Conservation (phyloP, 2,329 filamentous ascomycete species). For the Hypoxylon sp. region DNA sequence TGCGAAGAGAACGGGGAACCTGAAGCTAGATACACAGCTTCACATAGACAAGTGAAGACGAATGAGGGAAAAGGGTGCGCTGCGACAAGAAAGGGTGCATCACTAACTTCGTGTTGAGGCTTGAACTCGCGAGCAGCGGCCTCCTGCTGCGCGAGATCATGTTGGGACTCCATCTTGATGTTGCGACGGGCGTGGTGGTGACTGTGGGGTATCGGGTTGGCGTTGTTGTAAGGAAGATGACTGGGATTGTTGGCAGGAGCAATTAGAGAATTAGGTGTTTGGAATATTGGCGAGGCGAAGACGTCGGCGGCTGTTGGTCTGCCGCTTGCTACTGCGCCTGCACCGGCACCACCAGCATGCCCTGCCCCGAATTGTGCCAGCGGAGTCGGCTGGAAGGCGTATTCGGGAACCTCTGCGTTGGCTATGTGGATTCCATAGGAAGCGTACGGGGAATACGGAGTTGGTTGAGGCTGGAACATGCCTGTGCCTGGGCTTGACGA, state of each 20-base stretch:
- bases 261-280: conserved; percentile 41
- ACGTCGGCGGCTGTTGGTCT: conserved; percentile 45
- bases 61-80: not conserved
- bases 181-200: conserved; percentile 43
- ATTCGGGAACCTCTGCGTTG: conserved; percentile 50
- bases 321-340: conserved; percentile 39
- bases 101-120: conserved; percentile 68
- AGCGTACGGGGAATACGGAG: conserved; percentile 61
- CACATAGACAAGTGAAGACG: conserved; percentile 12
- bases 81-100: conserved; percentile 3
- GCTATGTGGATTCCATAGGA: conserved; percentile 59
- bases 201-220: conserved; percentile 40
- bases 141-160: conserved; percentile 71
- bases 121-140: conserved; percentile 72
- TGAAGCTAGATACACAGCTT: conserved; percentile 29
- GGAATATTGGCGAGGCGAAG: conserved; percentile 49
- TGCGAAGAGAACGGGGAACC: conserved; percentile 25
- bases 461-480: conserved; percentile 71
- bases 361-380: conserved; percentile 50
- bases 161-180: conserved; percentile 58
- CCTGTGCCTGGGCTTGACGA: conserved; percentile 51
- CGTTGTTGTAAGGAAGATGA: conserved; percentile 45
- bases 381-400: conserved; percentile 51
- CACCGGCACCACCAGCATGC: conserved; percentile 39
- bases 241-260: conserved; percentile 40